Conservation (phyloP, 73 alveolate genomes). For the Uronychia binucleata region DNA sequence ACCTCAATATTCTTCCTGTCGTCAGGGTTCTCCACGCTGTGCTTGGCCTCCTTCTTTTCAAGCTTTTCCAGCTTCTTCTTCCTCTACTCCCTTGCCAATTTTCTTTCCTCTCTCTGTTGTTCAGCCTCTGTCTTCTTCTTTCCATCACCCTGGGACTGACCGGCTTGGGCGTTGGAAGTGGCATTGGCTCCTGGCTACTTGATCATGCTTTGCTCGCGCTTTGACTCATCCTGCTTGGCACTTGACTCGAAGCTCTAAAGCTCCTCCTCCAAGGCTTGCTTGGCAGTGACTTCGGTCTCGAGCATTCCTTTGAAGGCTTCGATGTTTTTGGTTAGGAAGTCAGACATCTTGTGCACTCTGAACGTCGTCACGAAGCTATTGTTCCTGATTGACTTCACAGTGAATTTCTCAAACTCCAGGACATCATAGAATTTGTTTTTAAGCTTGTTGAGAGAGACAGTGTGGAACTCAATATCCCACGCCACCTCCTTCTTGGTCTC, state of each 20-base stretch:
- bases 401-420: conserved; percentile 80
- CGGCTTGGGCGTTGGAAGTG: conserved; percentile 1
- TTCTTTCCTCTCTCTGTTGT: conserved; percentile 62
- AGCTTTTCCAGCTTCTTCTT: conserved; percentile 75
- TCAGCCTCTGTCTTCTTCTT: conserved; percentile 67
- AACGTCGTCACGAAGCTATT: conserved; percentile 76
- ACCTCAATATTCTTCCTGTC: conserved; percentile 79
- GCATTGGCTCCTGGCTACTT: not conserved
- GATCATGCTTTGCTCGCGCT: conserved; percentile 4
- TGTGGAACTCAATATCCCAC: conserved; percentile 83
- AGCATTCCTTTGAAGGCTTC: conserved; percentile 69
- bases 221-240: conserved; percentile 22
- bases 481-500: conserved; percentile 87
- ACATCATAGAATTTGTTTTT: conserved; percentile 68
- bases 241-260: conserved; percentile 8
- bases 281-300: conserved; percentile 48
- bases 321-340: conserved; percentile 61
- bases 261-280: conserved; percentile 30
- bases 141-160: not conserved
- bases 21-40: conserved; percentile 78
- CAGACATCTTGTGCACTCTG: conserved; percentile 84
- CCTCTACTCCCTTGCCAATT: conserved; percentile 47
- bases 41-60: conserved; percentile 83
- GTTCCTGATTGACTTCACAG: conserved; percentile 78
- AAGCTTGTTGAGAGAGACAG: conserved; percentile 60